Base-by-base conservation (phyloP, 1,284 basidiomycete genomes). In the Sporisorium reilianum region DNA sequence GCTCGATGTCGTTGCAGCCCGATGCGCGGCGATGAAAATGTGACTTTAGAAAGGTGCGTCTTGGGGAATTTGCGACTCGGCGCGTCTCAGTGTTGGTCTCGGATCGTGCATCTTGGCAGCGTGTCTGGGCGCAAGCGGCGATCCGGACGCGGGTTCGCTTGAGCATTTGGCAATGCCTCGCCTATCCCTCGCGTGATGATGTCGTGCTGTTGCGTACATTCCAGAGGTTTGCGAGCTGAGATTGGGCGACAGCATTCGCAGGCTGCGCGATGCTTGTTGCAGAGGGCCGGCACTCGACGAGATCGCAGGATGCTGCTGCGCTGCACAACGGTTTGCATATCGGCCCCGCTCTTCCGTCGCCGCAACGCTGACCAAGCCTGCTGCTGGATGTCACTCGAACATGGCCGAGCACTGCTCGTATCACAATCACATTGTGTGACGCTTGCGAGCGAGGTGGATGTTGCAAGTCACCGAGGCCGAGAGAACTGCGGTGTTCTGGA, bases 381-480 rank as follows among this genome's bases (percentile, higher is more conserved):
- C 5, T 18, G 18, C 36, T 41, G 6, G 38, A 38, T 8, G 8
- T 16, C 36, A n/a, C 38, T 41, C 38, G n/a, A 20, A 20, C 1
- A n/a, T 41, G 38, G 38, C 38, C n/a, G 38, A 20, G 18, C n/a
- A 41, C 9, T 3, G 18, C 6, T 41, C n/a, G 3, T 41, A 20
- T 41, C 38, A 20, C 38, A 41, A 3, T 41, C 9, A 23, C 22
- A 20, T 11, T 23, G 22, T 2, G 30, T 32, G 14, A 23, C 11
- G 28, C 4, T 23, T 18, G 46, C 46, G 12, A 20, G n/a, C 22
- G 23, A 55, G 11, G 9, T 66, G 64, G 64, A 60, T 66, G 64
- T 66, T 66, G 40, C 16, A 60, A 66, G 25, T 60, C 52, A 16
- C 66, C 66, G 66, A 69, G 60, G 60, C 64, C 30, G 40, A 49